phyloP scores from a whole-genome alignment of 2,329 filamentous ascomycete genomes.

The Fusarium burgessii region DNA sequence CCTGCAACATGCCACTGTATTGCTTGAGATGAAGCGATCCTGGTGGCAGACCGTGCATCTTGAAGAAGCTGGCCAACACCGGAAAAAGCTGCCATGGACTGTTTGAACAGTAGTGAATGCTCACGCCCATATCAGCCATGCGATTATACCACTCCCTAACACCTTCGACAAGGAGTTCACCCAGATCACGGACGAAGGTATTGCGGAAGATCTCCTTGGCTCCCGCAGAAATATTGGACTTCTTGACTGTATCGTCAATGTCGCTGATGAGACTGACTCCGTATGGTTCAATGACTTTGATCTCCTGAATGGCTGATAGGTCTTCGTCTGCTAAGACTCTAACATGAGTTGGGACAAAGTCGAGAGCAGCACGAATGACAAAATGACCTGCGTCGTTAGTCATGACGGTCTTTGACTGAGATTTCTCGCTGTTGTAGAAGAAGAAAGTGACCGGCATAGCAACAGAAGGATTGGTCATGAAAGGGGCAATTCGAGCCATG shows the following conservation, averaged over 20 bases:
- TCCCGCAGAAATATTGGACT: constrained; percentile 88
- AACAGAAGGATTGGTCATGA: constrained; percentile 85
- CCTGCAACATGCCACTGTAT: constrained; percentile 96
- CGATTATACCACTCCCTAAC: constrained; percentile 90
- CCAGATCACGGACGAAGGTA: constrained; percentile 89
- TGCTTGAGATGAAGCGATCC: constrained; percentile 97
- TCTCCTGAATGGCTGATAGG: constrained; percentile 82
- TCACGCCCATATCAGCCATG: constrained; percentile 83
- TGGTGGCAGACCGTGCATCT: constrained; percentile 80
- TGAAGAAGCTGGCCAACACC: constrained; percentile 86
- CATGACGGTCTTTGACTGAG: constrained; percentile 83
- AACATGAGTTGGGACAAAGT: constrained; percentile 92
- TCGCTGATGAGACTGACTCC: constrained; percentile 96
- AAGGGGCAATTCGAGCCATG: constrained; percentile 88
- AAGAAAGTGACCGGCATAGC: constrained; percentile 88
- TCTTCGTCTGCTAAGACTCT: constrained; percentile 87
- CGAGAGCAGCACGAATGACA: constrained; percentile 79
- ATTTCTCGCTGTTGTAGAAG: constrained; percentile 89
- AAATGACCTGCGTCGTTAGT: constrained; percentile 96
- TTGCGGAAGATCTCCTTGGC: constrained; percentile 96
- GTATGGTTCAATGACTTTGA: constrained; percentile 79
- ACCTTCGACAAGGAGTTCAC: constrained; percentile 84
- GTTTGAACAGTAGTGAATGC: constrained; percentile 98
- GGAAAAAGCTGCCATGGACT: constrained; percentile 98
- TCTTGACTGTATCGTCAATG: constrained; percentile 97